Evolutionary conservation across 495 filamentous ascomycete genomes (phyloP).

Genomic region (Aspergillus baeticus): DNA sequence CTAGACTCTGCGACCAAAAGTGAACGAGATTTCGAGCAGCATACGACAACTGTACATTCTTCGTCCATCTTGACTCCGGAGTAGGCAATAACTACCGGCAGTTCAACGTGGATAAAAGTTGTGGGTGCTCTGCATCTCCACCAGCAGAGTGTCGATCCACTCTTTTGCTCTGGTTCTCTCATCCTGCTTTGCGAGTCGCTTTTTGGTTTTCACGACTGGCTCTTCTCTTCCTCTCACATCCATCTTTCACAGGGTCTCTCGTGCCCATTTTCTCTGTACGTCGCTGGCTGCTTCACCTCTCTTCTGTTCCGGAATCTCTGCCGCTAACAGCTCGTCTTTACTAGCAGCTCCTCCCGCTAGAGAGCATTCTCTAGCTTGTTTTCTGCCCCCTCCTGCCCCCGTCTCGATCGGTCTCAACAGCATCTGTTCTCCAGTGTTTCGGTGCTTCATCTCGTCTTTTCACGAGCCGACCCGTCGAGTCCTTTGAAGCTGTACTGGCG

Average conservation of each 20-base stretch:
- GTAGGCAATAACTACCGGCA: too few species aligned
- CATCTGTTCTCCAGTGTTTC: not conserved
- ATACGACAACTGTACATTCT: too few species aligned
- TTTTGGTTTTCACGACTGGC: conserved; percentile 1
- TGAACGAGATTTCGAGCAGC: too few species aligned
- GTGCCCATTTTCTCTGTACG: not conserved
- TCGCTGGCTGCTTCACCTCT: not conserved
- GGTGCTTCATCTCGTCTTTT: not conserved
- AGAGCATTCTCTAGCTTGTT: conserved; percentile 1
- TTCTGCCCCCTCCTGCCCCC: conserved; percentile 1
- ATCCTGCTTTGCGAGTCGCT: not conserved
- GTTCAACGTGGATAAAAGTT: too few species aligned
- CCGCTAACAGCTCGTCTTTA: not conserved
- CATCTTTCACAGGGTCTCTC: not conserved
- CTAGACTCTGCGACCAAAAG: too few species aligned
- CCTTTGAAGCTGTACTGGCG: not conserved
- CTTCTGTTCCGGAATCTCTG: not conserved
- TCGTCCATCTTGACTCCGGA: too few species aligned
- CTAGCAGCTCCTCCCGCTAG: conserved; percentile 2
- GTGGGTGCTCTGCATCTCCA: too few species aligned
- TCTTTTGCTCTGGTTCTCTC: conserved; percentile 2
- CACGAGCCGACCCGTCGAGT: conserved; percentile 1
- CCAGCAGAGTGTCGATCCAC: too few species aligned
- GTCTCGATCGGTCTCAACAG: not conserved
- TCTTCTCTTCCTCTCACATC: conserved; percentile 1